Evolutionary conservation across 2,329 filamentous ascomycete genomes (phyloP), one percentile per base, ranked within the genome.

Genomic region (Talaromyces sp.): DNA sequence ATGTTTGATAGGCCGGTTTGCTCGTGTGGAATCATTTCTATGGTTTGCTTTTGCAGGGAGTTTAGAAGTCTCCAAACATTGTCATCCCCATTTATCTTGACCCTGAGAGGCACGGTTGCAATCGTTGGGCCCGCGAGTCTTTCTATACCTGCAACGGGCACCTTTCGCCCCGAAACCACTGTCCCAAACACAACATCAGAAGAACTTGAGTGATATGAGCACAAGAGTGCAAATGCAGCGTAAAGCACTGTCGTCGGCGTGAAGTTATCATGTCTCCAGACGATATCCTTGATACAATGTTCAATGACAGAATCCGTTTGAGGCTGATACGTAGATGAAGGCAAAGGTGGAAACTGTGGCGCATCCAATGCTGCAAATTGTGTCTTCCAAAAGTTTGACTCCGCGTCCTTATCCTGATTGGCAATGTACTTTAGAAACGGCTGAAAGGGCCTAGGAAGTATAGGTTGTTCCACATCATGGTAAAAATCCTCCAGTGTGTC

Each of bases 1-100:
- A 82, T 82, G 51, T 77, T 73, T 58, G 78, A 77, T 13, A 81
- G 53, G 3, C 79, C 79, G 1, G 84, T 80, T 71, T 90, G 86
- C 74, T 89, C 85, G 69, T 87, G 83, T 0, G 85, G 83, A 2
- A 88, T 86, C 62, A 84, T 81, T 5, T 79, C 74, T 0, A 84
- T 77, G 0, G 81, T 82, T 63, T 82, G 79, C 84, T 45, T 13
- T 13, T 67, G 68, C 5, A 66, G 29, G 3, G 13, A 10, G 64
- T 17, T 25, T n/a, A 58, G 17, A 29, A 59, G 36, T 11, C 11
- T n/a, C 13, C 22, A 5, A 1, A 40, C 5, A 4, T 88, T 79
- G 2, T 77, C 72, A 51, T 83, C 78, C 4, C 88, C 75, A 58
- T 76, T 59, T 2, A 79, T 64, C 25, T 67, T 69, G 7, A 79